Percentiles rank a stretch among this genome's conserved stretches.
These are phyloP conservation scores for Colletotrichum sp. DNA, from an alignment of 2,329 filamentous ascomycete genomes.

Conservation along the genomic window DNA sequence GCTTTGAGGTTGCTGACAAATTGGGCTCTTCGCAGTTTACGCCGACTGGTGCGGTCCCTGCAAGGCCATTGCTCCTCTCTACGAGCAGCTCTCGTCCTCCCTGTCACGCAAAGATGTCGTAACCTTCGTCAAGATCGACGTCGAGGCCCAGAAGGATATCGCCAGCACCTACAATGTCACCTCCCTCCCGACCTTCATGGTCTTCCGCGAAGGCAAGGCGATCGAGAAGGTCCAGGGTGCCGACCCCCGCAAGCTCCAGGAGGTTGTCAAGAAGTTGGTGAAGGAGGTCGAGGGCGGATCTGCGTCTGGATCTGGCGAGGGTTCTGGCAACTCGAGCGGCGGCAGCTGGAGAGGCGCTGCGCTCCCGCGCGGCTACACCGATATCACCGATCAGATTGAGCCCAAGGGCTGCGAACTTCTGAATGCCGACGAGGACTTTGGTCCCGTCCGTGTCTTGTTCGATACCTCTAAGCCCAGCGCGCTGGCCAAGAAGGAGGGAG, in stretches of 20 bases:
- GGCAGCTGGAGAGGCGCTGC: slow-evolving; percentile 74
- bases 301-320: slow-evolving; percentile 40
- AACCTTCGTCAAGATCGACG: slow-evolving; percentile 88
- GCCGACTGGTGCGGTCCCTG: slow-evolving; percentile 88
- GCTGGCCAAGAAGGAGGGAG: slow-evolving; percentile 59
- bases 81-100: slow-evolving; percentile 74
- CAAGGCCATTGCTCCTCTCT: slow-evolving; percentile 82
- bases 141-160: slow-evolving; percentile 77
- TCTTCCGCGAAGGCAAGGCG: slow-evolving; percentile 76
- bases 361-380: slow-evolving; percentile 79
- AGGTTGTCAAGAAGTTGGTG: slow-evolving; percentile 73
- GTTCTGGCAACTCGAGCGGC: slow-evolving; percentile 47
- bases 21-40: slow-evolving; percentile 66
- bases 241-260: slow-evolving; percentile 72
- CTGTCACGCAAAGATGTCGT: slow-evolving; percentile 76
- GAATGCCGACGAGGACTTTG: slow-evolving; percentile 82
- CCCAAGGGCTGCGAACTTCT: slow-evolving; percentile 81
- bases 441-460: slow-evolving; percentile 76
- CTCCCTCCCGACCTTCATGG: slow-evolving; percentile 87
- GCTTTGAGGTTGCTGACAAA: slow-evolving; percentile 28
- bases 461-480: slow-evolving; percentile 69
- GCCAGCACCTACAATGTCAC: slow-evolving; percentile 75
- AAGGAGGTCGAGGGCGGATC: slow-evolving; percentile 59
- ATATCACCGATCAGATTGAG: slow-evolving; percentile 85
- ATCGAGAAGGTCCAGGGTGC: slow-evolving; percentile 76